Base-by-base conservation (phyloP, 352 stramenopile genomes). In the Globisporangium acanthophoron region DNA sequence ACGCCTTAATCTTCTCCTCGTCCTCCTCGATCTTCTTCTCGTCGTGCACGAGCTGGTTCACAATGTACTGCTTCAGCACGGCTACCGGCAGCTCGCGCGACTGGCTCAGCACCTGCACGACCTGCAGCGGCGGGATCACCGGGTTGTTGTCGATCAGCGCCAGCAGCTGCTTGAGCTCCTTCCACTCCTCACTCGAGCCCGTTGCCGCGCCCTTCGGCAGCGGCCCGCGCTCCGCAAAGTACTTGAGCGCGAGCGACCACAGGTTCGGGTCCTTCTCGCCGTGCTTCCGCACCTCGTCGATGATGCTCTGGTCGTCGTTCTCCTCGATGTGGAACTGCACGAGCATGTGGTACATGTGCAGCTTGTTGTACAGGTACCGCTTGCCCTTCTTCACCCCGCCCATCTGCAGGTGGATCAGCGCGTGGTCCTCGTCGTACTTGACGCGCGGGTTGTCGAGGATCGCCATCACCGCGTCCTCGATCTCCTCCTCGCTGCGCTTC, bases 321-420 rank as follows among this genome's bases (percentile, higher is more conserved):
- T 93, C 81, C 40, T 97, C 87, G 44, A 97, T 96, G 72, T 97
- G 94, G 58, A 97, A 92, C 62, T 97, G 90, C 60, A 98, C 73
- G 12, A 98, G 66, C 82, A 98, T 97, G 72, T 96, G 85, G 56
- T 96, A 97, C 89, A 97, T 93, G 60, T 96, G 85, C 31, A 96
- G 71, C 61, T 97, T 96, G 76, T 97, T 94, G 77, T 96, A 98
- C 59, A 98, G 58, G 61, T 93, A 97, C 39, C 96, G 83, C 70
- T 97, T 96, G 40, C 90, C 93, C 55, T 93, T 87, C 66, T 96
- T 92, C 70, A 97, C 96, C 18, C 75, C 78, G 53, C 87, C 79
- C 85, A 97, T 96, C 66, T 97, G 90, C 61, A 97, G 66, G 43
- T 97, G 82, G 46, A 98, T 96, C 20, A 98, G 67, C n/a, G 92